Conservation (phyloP, 2,329 filamentous ascomycete species). For the Beauveria australis region DNA sequence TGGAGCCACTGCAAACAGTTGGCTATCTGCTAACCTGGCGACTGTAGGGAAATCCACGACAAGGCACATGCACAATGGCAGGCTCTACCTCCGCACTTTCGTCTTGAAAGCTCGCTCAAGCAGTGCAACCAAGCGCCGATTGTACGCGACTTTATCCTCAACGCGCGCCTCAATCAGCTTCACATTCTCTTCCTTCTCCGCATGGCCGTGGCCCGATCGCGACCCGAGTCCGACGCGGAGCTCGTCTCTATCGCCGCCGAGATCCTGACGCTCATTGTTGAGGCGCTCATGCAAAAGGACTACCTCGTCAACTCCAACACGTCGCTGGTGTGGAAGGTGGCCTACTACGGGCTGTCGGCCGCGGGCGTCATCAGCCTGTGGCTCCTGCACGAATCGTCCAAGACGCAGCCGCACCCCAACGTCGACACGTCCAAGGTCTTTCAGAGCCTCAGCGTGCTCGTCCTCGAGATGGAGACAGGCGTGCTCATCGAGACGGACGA, state of each 20-base stretch:
- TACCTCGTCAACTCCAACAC: conserved; percentile 12
- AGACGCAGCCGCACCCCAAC: conserved; percentile 3
- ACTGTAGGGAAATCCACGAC: background rate
- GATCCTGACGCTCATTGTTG: conserved; percentile 7
- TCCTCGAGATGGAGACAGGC: conserved; percentile 15
- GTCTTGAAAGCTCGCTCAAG: conserved; percentile 9
- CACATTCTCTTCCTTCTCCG: conserved; percentile 10
- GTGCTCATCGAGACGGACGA: conserved; percentile 14
- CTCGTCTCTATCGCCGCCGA: conserved; percentile 5
- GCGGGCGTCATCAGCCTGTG: conserved; percentile 15
- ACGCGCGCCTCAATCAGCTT: conserved; percentile 7
- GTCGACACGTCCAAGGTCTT: conserved; percentile 11
- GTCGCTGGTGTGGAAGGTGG: conserved; percentile 13
- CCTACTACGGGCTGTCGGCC: conserved; percentile 16
- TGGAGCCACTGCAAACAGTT: background rate
- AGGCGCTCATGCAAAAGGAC: conserved; percentile 12
- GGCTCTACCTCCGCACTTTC: conserved; percentile 8
- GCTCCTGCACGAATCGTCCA: conserved; percentile 10
- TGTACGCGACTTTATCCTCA: conserved; percentile 9
- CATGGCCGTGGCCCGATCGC: conserved; percentile 3
- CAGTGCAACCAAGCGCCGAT: conserved; percentile 2
- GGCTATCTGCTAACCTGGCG: background rate
- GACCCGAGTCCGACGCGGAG: conserved; percentile 3
- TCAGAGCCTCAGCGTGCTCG: conserved; percentile 14
- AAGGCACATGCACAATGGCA: conserved; percentile 7